These are phyloP conservation scores for Rhizopogon sp. DNA, from an alignment of 768 basidiomycete genomes.

Conservation along the genomic window DNA sequence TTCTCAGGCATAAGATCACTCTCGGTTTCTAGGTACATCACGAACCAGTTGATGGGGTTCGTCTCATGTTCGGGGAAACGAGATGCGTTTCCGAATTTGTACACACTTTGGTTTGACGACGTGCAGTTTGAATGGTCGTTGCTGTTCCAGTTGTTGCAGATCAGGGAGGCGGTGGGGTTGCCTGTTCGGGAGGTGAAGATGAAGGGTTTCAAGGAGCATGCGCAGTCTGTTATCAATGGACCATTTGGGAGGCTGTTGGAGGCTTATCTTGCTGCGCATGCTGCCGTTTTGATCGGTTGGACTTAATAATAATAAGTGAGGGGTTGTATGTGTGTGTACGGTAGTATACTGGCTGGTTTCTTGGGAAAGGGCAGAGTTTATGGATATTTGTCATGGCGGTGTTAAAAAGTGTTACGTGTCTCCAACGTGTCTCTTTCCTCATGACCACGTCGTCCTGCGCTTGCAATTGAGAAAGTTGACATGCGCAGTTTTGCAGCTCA, in stretches of 20 bases:
- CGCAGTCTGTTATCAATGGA: conserved; percentile 15
- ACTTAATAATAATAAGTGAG: background rate
- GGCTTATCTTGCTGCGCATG: conserved; percentile 11
- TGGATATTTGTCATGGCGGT: conserved; percentile 18
- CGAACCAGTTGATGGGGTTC: conserved; percentile 18
- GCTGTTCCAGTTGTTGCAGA: conserved; percentile 20
- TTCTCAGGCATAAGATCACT: conserved; percentile 20
- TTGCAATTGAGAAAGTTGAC: background rate
- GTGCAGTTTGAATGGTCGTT: conserved; percentile 25
- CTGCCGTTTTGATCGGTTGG: background rate
- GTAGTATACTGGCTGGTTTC: no score
- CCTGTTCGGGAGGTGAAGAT: conserved; percentile 14
- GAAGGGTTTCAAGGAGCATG: conserved; percentile 16
- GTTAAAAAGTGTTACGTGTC: conserved; percentile 24
- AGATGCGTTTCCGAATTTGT: conserved; percentile 20
- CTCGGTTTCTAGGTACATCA: conserved; percentile 21
- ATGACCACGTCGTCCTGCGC: conserved; percentile 17
- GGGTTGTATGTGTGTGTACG: no score
- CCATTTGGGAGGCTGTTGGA: conserved; percentile 15
- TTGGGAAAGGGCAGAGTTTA: conserved; percentile 6
- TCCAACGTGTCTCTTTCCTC: conserved; percentile 18
- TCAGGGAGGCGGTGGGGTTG: conserved; percentile 15
- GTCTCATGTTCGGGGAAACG: conserved; percentile 21
- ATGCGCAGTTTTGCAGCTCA: conserved; percentile 7
- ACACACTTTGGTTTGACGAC: conserved; percentile 13